Base-by-base conservation (phyloP, 2,329 filamentous ascomycete species). In the Cladosporium sp. region DNA sequence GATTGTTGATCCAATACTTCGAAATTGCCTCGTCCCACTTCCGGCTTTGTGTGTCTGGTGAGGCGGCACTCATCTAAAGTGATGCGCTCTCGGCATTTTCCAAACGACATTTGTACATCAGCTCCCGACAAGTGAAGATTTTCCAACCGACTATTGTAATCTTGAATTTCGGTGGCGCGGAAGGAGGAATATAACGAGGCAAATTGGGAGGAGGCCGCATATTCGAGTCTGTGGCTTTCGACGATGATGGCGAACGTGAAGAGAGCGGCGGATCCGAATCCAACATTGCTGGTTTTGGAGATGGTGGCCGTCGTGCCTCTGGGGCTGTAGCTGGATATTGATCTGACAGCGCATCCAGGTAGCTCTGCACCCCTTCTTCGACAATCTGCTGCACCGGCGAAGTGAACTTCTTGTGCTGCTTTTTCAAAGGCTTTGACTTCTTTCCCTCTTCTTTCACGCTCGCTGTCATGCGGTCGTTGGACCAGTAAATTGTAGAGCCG, bases 371-470 rank as follows among this genome's bases (percentile, higher is more conserved):
- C 13, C n/a, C 32, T 4, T 35, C 7, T 8, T 32, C 16, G 12
- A 20, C 32, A 15, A n/a, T 7, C 3, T 29, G 8, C 4, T 12
- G 6, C 7, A 38, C 33, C 12, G 43, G 36, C 25, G 29, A 45
- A 8, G 42, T 43, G 32, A 46, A 43, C 35, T 39, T 48, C 36
- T 19, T 40, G 51, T 38, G 43, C 43, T 18, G 40, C 38, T 15
- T 58, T 43, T 42, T 55, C 55, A 9, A 33, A 27, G 13, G 19
- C 11, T 45, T 32, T 25, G 8, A n/a, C 18, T 20, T 40, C 25
- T 19, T 12, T 11, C 19, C 9, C 33, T 39, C 9, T 33, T 32
- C n/a, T 11, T 8, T 12, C 38, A 9, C 9, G 6, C 15, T n/a
- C 32, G 32, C 15, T 16, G 3, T 4, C 5, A 9, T 38, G 5